phyloP scores from a whole-genome alignment of 768 basidiomycete species.

The Hygrophoropsis aurantiaca region DNA sequence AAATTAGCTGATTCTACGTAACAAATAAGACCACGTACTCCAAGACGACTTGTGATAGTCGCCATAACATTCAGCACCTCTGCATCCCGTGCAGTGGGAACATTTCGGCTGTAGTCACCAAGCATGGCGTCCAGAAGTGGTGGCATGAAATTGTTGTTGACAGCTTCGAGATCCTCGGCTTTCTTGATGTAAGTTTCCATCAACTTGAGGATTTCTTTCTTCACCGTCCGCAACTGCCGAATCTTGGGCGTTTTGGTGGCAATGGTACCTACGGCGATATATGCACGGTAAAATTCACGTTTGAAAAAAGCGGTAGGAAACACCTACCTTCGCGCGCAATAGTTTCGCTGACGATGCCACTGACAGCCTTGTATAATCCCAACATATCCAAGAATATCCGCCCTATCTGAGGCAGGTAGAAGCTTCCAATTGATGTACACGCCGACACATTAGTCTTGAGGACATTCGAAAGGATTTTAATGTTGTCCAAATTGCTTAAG shows the following conservation, averaged over 20 bases:
- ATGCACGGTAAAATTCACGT: slow-evolving; percentile 4
- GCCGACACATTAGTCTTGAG: slow-evolving; percentile 98
- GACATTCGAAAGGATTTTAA: slow-evolving; percentile 95
- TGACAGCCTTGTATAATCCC: slow-evolving; percentile 95
- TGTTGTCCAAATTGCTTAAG: slow-evolving; percentile 85
- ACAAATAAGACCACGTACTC: slow-evolving; percentile 52
- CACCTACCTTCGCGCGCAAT: slow-evolving; percentile 77
- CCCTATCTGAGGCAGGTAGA: slow-evolving; percentile 96
- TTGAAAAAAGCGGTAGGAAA: not conserved
- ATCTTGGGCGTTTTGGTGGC: slow-evolving; percentile 98
- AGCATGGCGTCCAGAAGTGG: slow-evolving; percentile 94
- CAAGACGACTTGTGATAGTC: slow-evolving; percentile 85
- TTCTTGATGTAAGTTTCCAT: slow-evolving; percentile 98
- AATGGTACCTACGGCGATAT: slow-evolving; percentile 59
- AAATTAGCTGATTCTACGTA: slow-evolving; percentile 8
- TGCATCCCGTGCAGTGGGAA: slow-evolving; percentile 90
- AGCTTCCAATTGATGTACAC: slow-evolving; percentile 94
- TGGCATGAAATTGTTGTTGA: slow-evolving; percentile 91
- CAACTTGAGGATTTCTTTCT: slow-evolving; percentile 95
- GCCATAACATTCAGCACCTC: slow-evolving; percentile 98
- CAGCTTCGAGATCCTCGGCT: slow-evolving; percentile 93
- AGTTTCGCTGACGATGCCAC: slow-evolving; percentile 92
- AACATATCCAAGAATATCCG: slow-evolving; percentile 98
- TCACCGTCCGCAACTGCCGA: slow-evolving; percentile 90
- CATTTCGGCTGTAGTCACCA: slow-evolving; percentile 95